Conservation (phyloP, 371 early-diverging fungal genomes). For the Zopfochytrium polystomum region DNA sequence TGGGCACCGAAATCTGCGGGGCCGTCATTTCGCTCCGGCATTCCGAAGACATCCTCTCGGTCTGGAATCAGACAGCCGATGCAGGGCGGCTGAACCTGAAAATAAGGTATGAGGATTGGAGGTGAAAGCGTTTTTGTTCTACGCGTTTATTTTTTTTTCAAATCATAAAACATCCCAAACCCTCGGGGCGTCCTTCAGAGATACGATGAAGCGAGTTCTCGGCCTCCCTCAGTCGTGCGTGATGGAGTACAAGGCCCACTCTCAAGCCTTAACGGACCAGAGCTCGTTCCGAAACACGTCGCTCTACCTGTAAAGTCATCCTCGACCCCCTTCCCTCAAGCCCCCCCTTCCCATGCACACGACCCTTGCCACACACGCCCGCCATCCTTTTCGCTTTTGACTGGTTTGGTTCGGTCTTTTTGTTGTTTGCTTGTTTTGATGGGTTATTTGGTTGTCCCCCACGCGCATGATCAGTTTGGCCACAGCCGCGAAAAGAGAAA, state of each 20-base stretch:
- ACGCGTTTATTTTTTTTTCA: background rate
- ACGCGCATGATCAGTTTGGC: no score
- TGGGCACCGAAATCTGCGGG: slow-evolving; percentile 88
- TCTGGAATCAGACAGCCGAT: slow-evolving; percentile 89
- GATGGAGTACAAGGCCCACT: slow-evolving; percentile 96
- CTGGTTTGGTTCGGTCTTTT: no score
- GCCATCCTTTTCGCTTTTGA: no score
- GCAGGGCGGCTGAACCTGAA: slow-evolving; percentile 78
- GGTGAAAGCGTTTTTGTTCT: slow-evolving; percentile 5
- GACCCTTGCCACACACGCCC: no score
- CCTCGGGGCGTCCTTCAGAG: slow-evolving; percentile 46
- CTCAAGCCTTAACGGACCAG: slow-evolving; percentile 29
- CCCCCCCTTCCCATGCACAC: no score
- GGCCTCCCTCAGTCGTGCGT: slow-evolving; percentile 79
- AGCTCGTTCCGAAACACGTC: slow-evolving; percentile 25
- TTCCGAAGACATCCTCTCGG: slow-evolving; percentile 89
- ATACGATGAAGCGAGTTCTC: slow-evolving; percentile 82
- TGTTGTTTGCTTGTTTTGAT: no score
- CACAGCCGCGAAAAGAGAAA: no score
- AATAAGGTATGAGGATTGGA: slow-evolving; percentile 57
- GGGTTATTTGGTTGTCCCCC: no score
- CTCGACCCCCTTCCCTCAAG: no score
- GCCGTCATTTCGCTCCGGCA: slow-evolving; percentile 91
- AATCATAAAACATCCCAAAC: background rate
- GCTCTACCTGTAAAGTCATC: slow-evolving; percentile 19